Conservation (phyloP, 305 asterid genomes). For the Lippia alba region DNA sequence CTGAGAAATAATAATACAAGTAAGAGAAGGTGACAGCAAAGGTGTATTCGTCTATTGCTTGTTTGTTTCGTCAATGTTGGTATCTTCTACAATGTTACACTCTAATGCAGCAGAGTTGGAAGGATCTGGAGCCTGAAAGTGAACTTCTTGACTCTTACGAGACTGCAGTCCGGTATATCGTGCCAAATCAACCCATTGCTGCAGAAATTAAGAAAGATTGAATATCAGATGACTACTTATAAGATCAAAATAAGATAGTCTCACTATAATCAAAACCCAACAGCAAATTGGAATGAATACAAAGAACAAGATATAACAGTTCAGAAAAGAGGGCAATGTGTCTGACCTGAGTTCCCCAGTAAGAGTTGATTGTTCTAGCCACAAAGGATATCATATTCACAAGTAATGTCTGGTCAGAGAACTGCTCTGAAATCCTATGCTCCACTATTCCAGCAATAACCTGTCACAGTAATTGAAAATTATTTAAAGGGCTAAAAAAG, state of each 20-base stretch:
- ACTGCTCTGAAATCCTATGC: slow-evolving; percentile 82
- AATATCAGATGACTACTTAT: slow-evolving; percentile 26
- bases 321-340: slow-evolving; percentile 3
- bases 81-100: slow-evolving; percentile 53
- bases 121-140: slow-evolving; percentile 45
- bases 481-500: background rate
- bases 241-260: background rate
- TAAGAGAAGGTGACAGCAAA: slow-evolving; percentile 5
- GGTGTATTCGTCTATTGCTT: slow-evolving; percentile 43
- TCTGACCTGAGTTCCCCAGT: slow-evolving; percentile 96
- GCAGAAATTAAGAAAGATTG: slow-evolving; percentile 39
- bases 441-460: slow-evolving; percentile 89
- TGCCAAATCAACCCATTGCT: slow-evolving; percentile 99
- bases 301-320: slow-evolving; percentile 33
- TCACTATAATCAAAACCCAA: background rate
- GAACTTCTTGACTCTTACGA: slow-evolving; percentile 52
- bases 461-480: slow-evolving; percentile 47
- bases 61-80: slow-evolving; percentile 59
- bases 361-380: slow-evolving; percentile 88
- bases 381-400: slow-evolving; percentile 85
- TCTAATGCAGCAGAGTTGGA: slow-evolving; percentile 51
- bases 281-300: slow-evolving; percentile 7
- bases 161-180: slow-evolving; percentile 83
- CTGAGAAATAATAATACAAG: background rate
- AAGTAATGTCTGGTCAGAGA: slow-evolving; percentile 71